phyloP scores from a whole-genome alignment of 768 basidiomycete species.

The Tulasnella sp. region DNA sequence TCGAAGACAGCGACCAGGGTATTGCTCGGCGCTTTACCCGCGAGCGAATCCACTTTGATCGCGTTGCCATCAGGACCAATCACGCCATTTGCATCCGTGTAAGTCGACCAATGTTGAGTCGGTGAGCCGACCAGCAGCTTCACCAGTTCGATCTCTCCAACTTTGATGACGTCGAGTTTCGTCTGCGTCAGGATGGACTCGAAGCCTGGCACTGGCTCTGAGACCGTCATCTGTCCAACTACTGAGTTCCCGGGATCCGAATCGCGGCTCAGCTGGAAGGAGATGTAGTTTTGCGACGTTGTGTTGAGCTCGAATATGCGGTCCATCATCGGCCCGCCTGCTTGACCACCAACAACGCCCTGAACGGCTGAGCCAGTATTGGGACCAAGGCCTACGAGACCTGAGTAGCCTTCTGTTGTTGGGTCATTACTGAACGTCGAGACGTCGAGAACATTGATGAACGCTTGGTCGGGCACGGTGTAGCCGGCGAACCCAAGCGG shows the following conservation, averaged over 20 bases:
- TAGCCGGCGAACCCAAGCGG: neutral
- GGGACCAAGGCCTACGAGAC: slow-evolving; percentile 4
- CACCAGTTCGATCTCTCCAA: slow-evolving; percentile 19
- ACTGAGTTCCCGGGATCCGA: slow-evolving; percentile 40
- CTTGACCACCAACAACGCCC: slow-evolving; percentile 24
- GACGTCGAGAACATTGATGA: neutral
- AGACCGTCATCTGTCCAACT: slow-evolving; percentile 58
- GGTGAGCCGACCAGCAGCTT: slow-evolving; percentile 29
- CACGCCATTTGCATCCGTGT: slow-evolving; percentile 41
- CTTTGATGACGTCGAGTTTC: slow-evolving; percentile 40
- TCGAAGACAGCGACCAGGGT: slow-evolving; percentile 55
- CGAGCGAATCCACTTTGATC: slow-evolving; percentile 52
- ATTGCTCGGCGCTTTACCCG: slow-evolving; percentile 51
- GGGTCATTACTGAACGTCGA: neutral
- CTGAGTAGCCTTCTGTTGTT: neutral
- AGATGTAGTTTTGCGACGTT: slow-evolving; percentile 50
- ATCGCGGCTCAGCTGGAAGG: slow-evolving; percentile 52
- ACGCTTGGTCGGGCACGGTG: neutral
- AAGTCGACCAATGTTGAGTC: slow-evolving; percentile 66
- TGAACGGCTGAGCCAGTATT: neutral
- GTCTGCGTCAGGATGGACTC: slow-evolving; percentile 51
- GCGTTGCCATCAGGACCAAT: slow-evolving; percentile 65
- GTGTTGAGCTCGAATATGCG: slow-evolving; percentile 52
- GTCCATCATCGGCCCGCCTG: slow-evolving; percentile 50
- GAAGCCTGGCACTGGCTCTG: slow-evolving; percentile 50